Base-by-base conservation (phyloP, 2,329 filamentous ascomycete species). In the Trichoderma brevicompactum region DNA sequence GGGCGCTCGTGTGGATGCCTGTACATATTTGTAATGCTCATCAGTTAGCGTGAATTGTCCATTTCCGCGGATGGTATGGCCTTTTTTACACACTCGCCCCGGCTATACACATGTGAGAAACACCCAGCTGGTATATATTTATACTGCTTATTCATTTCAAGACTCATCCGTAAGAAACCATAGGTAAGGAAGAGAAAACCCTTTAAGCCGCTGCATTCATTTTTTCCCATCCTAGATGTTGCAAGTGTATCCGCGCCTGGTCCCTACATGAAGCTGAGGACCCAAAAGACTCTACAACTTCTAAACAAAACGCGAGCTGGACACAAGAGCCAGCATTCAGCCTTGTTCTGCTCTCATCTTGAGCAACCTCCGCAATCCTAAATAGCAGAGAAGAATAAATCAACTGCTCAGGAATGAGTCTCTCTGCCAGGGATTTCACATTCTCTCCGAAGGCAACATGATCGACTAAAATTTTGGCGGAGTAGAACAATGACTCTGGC, bases 261-360 rank as follows among this genome's bases (percentile, higher is more conserved):
- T 53, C 23, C 10, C 38, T 44, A 44, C 48, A 32, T 36, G 48
- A 9, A 1, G 59, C 12, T 7, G 59, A 62, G 17, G 44, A 23
- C 2, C 59, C 41, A 36, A 62, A 62, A 15, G 59, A 53, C 40
- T 54, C 48, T 7, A 62, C 50, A 44, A 44, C 15, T 44, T 62
- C 59, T 17, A 62, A 48, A n/a, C 50, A 53, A 19, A 53, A 53
- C n/a, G 59, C 48, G 10, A 62, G 49, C 38, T 62, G 59, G 6
- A 44, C 48, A 44, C 48, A 53, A n/a, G 59, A 43, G 17, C 59
- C 59, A 5, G 49, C 48, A 62, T 62, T 62, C 23, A 53, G n/a
- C 28, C 43, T 10, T 10, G 38, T 41, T n/a, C 28, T 10, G 13
- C 23, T 19, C 13, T 53, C 19, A 3, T 19, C 55, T 13, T 48